Conservation (phyloP, 1,139 yeast species). For the Candida labiduridarum region DNA sequence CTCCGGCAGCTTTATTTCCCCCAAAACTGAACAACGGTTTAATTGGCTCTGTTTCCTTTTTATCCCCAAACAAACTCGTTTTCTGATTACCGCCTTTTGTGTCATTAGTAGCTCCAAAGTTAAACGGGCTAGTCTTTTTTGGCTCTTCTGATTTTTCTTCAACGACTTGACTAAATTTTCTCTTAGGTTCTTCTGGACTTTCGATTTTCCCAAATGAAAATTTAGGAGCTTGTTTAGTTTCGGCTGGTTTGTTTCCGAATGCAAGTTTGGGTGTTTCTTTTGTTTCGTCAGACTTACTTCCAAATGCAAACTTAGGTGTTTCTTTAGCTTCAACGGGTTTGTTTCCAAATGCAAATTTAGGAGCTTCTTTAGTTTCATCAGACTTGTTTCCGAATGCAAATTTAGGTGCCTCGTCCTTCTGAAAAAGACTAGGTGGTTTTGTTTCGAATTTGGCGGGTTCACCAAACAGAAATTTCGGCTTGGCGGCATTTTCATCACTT, state of each 20-base stretch:
- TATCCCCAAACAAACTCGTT: constrained; percentile 1
- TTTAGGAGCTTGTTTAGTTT: neutral
- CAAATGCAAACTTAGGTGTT: constrained; percentile 7
- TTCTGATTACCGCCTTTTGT: neutral
- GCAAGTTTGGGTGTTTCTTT: constrained; percentile 4
- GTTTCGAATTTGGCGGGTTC: neutral
- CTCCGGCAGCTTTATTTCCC: constrained; percentile 3
- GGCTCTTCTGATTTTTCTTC: neutral
- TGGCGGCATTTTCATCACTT: neutral
- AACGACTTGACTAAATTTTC: neutral
- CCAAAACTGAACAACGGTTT: constrained; percentile 4
- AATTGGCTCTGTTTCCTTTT: neutral
- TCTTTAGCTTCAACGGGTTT: neutral
- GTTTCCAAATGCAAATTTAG: constrained; percentile 8
- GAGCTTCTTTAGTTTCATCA: neutral
- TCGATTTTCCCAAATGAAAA: constrained; percentile 10
- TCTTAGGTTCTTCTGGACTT: neutral
- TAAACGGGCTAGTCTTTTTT: neutral
- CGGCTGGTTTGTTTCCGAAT: constrained; percentile 6
- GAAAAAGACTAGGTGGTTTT: too few species aligned
- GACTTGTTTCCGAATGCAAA: constrained; percentile 8
- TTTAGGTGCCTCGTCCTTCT: neutral
- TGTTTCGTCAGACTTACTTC: neutral
- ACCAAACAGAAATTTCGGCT: constrained; percentile 11
- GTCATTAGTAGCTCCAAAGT: neutral